Percentiles rank a stretch among this genome's conserved stretches.
Conservation (phyloP, 2,329 filamentous ascomycete species). For the Nannizzia gypsea region DNA sequence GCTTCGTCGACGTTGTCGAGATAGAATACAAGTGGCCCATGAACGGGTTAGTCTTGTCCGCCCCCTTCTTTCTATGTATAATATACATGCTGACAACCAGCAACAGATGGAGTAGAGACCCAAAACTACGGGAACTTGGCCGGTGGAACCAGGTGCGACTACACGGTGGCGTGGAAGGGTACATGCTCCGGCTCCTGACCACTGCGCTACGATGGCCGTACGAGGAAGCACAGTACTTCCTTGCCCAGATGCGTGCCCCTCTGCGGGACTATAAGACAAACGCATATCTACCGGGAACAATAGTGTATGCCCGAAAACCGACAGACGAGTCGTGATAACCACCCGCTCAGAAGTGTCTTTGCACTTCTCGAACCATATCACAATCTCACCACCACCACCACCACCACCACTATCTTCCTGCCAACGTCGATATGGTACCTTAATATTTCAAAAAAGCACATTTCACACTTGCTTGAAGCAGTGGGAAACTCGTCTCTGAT, state of each 20-base stretch:
- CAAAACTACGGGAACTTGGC: constrained; percentile 8
- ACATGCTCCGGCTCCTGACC: constrained; percentile 7
- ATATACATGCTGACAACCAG: not conserved
- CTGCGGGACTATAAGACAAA: constrained; percentile 15
- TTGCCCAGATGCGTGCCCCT: constrained; percentile 3
- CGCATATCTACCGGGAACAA: constrained; percentile 9
- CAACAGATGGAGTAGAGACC: constrained; percentile 30
- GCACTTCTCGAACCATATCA: not conserved
- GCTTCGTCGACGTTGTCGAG: constrained; percentile 37
- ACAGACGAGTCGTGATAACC: not conserved
- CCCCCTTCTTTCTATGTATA: not conserved
- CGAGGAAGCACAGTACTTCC: constrained; percentile 10
- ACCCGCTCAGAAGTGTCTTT: not conserved
- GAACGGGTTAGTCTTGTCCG: constrained; percentile 3
- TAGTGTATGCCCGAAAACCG: constrained; percentile 7
- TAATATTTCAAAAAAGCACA: not conserved
- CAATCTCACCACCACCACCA: not conserved
- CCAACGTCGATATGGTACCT: not conserved
- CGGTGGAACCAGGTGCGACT: constrained; percentile 6
- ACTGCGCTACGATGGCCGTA: constrained; percentile 16
- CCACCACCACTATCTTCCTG: not conserved
- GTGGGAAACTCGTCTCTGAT: not conserved
- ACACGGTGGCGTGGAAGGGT: constrained; percentile 6
- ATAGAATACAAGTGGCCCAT: constrained; percentile 32
- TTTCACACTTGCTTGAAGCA: constrained; percentile 3